These are phyloP conservation scores for Sclerotinia nivalis DNA, from an alignment of 2,329 filamentous ascomycete species.

Conservation along the genomic window DNA sequence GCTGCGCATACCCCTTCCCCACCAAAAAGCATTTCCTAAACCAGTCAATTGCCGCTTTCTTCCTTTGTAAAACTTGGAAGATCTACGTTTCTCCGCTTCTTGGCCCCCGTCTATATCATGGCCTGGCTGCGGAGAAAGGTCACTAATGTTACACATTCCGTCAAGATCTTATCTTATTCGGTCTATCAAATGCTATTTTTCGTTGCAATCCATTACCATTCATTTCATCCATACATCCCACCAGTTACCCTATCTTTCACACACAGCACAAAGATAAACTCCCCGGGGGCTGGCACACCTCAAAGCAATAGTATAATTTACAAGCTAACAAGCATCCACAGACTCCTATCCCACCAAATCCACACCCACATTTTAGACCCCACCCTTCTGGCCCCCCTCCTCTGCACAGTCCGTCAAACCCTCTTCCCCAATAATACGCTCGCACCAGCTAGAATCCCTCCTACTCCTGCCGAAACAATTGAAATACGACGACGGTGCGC, in stretches of 20 bases:
- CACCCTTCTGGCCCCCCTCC: conserved; percentile 63
- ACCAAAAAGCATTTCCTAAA: conserved; percentile 27
- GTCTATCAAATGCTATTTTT: conserved; percentile 5
- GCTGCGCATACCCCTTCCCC: conserved; percentile 36
- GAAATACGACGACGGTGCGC: conserved; percentile 68
- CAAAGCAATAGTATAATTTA: background rate
- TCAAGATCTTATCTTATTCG: background rate
- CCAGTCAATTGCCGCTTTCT: conserved; percentile 32
- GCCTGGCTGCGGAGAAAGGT: conserved; percentile 3
- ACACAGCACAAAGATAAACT: background rate
- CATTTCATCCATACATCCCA: background rate
- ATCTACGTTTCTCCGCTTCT: conserved; percentile 12
- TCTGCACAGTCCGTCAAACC: conserved; percentile 71
- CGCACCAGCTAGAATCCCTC: conserved; percentile 62
- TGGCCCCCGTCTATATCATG: conserved; percentile 21
- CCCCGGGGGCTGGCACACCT: background rate
- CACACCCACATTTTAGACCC: conserved; percentile 61
- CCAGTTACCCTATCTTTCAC: background rate
- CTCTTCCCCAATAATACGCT: conserved; percentile 86
- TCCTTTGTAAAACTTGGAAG: conserved; percentile 16
- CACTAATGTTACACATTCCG: background rate
- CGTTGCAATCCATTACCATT: background rate
- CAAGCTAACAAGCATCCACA: conserved; percentile 25
- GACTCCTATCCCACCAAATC: conserved; percentile 56
- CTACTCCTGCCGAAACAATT: conserved; percentile 59